These are phyloP conservation scores for Sarocladiaceae sp. DNA, from an alignment of 2,329 filamentous ascomycete genomes.

Conservation along the genomic window DNA sequence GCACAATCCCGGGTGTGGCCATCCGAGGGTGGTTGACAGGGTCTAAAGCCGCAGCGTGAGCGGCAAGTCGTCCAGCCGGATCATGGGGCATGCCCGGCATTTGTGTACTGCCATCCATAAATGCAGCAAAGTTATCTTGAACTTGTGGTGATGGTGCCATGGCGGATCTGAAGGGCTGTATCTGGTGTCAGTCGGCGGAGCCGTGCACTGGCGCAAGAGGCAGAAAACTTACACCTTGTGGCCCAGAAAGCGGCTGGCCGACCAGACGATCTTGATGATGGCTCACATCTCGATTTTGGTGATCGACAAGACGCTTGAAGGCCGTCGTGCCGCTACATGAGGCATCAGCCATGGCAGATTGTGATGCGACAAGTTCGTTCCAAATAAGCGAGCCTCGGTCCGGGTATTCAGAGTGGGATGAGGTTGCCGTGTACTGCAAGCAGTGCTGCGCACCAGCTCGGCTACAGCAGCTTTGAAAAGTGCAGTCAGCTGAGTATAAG, in stretches of 20 bases:
- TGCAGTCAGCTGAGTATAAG: background rate
- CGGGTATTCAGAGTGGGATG: background rate
- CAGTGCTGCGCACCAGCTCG: too few species aligned
- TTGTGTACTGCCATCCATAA: slow-evolving; percentile 25
- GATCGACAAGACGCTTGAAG: slow-evolving; percentile 38
- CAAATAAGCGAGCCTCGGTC: background rate
- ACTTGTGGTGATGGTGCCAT: slow-evolving; percentile 21
- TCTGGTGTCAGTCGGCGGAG: background rate
- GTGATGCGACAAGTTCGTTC: background rate
- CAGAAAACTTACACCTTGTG: slow-evolving; percentile 24
- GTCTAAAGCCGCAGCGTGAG: slow-evolving; percentile 28
- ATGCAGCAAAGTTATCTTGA: slow-evolving; percentile 29
- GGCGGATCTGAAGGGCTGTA: slow-evolving; percentile 30
- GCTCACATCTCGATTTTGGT: slow-evolving; percentile 36
- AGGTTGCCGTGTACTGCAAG: background rate
- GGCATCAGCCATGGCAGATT: slow-evolving; percentile 32
- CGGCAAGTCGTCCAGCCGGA: slow-evolving; percentile 28
- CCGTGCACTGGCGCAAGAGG: background rate
- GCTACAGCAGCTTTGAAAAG: too few species aligned
- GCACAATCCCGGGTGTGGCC: slow-evolving; percentile 14
- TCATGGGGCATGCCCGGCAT: slow-evolving; percentile 27
- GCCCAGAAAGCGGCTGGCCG: slow-evolving; percentile 22
- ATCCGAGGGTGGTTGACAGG: slow-evolving; percentile 20
- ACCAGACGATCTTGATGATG: slow-evolving; percentile 36
- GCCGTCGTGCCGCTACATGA: slow-evolving; percentile 38